Conservation (phyloP, 352 stramenopile species). For the Aphanomyces stellatus region DNA sequence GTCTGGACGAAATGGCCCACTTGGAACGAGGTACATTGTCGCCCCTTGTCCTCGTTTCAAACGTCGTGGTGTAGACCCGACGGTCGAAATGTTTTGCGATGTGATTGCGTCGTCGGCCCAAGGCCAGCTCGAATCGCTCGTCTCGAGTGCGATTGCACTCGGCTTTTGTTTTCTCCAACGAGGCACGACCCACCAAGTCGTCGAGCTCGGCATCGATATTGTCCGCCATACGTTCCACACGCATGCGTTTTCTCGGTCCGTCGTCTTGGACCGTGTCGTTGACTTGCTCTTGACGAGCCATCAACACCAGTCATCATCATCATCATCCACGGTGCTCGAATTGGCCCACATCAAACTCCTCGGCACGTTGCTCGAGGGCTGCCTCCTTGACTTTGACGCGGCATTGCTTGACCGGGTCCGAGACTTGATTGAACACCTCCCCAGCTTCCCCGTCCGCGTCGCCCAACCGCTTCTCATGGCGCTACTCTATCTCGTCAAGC, state of each 20-base stretch:
- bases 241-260: conserved; percentile 26
- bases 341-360: conserved; percentile 30
- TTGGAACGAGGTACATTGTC: background rate
- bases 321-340: background rate
- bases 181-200: background rate
- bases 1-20: conserved; percentile 10
- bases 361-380: conserved; percentile 31
- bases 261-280: conserved; percentile 35
- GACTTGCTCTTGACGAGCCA: conserved; percentile 39
- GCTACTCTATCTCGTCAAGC: conserved; percentile 32
- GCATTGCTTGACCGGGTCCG: conserved; percentile 29
- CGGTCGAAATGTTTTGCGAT: background rate
- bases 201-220: conserved; percentile 37
- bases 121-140: conserved; percentile 11
- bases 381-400: conserved; percentile 31
- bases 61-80: conserved; percentile 27
- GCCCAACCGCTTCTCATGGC: conserved; percentile 29
- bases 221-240: conserved; percentile 39
- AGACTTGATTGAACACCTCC: conserved; percentile 48
- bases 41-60: background rate
- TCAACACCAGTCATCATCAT: background rate
- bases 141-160: background rate
- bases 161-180: conserved; percentile 15
- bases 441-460: conserved; percentile 27
- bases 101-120: background rate